These are phyloP conservation scores for Trichoderma endophyticum DNA, from an alignment of 2,329 filamentous ascomycete genomes.

Conservation along the genomic window DNA sequence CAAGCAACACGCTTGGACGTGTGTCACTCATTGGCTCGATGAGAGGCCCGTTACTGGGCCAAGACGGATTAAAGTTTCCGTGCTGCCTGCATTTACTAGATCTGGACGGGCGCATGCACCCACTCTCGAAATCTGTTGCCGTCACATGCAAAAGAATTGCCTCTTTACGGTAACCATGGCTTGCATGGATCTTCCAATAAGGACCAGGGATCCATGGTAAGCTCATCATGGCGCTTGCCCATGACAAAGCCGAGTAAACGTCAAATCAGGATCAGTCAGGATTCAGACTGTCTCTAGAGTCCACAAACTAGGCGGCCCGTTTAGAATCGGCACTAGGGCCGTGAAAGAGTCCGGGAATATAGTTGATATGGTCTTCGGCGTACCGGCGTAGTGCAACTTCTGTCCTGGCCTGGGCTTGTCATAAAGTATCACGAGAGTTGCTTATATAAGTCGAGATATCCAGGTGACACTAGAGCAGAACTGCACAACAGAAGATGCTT, in stretches of 20 bases:
- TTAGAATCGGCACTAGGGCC: neutral
- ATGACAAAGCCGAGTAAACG: neutral
- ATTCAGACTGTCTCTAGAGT: neutral
- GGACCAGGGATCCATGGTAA: neutral
- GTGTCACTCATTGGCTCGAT: neutral
- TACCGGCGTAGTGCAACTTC: neutral
- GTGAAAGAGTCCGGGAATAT: neutral
- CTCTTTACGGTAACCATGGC: neutral
- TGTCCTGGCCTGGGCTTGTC: neutral
- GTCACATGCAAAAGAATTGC: conserved; percentile 6
- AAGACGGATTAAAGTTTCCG: conserved; percentile 7
- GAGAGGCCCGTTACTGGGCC: neutral
- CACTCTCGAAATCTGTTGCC: neutral
- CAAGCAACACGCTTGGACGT: neutral
- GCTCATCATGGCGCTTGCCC: neutral
- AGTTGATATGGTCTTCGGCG: neutral
- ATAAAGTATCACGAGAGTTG: neutral
- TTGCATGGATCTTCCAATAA: conserved; percentile 1
- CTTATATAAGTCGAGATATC: neutral
- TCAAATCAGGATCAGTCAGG: neutral
- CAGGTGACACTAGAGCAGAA: neutral
- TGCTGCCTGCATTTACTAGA: neutral
- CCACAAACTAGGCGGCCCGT: neutral
- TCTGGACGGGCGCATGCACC: conserved; percentile 2
- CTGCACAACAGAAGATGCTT: neutral